These are phyloP conservation scores for Microcos paniculata DNA, from an alignment of 345 rosid genomes.

Conservation along the genomic window DNA sequence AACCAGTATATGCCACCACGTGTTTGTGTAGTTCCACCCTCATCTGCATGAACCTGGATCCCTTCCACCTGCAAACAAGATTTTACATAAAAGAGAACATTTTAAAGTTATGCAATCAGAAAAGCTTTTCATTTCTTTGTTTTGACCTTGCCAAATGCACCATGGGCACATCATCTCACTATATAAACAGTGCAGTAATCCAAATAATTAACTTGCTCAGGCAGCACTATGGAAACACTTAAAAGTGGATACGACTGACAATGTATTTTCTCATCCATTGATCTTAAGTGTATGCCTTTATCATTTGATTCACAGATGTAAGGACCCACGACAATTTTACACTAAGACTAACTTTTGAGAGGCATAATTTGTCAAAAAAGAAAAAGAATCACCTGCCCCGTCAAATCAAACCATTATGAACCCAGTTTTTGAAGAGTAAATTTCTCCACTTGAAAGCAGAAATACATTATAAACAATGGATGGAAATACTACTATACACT, in stretches of 20 bases:
- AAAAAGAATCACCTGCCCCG: neutral
- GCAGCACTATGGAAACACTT: neutral
- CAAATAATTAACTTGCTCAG: neutral
- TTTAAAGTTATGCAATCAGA: neutral
- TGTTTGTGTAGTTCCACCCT: slow-evolving; percentile 63
- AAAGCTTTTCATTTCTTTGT: neutral
- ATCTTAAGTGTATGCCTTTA: neutral
- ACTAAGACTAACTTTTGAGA: neutral
- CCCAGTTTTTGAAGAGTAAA: neutral
- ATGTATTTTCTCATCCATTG: neutral
- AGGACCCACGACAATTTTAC: neutral
- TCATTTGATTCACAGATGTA: neutral
- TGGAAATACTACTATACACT: neutral
- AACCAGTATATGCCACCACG: slow-evolving; percentile 65
- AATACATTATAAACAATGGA: neutral
- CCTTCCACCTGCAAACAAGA: slow-evolving; percentile 54
- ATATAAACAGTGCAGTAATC: neutral
- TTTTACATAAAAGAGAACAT: neutral
- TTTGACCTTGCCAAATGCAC: neutral
- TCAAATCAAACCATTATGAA: neutral
- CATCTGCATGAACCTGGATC: slow-evolving; percentile 67
- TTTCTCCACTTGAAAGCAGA: neutral
- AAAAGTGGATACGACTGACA: neutral
- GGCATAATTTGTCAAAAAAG: neutral
- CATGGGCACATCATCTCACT: neutral